Conservation (phyloP, 2,329 filamentous ascomycete species). For the Ophiocordyceps australis region DNA sequence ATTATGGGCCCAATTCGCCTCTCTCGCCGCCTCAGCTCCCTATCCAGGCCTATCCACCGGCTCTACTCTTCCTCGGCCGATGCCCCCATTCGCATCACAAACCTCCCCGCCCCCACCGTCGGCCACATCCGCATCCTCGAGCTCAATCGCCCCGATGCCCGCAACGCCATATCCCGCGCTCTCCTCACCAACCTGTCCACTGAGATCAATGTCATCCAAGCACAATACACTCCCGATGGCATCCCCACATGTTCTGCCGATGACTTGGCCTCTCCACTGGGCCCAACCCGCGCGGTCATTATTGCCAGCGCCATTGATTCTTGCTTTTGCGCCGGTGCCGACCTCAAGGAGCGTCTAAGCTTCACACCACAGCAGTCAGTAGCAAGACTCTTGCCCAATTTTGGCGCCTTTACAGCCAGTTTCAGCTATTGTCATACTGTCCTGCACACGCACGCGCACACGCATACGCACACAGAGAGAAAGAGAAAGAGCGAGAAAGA, state of each 20-base stretch:
- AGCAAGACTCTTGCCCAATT: no score
- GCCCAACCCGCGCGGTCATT: constrained; percentile 62
- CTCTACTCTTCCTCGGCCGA: constrained; percentile 26
- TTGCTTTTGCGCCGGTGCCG: constrained; percentile 86
- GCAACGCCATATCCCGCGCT: constrained; percentile 77
- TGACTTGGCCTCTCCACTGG: constrained; percentile 22
- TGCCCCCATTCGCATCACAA: constrained; percentile 49
- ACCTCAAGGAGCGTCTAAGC: constrained; percentile 69
- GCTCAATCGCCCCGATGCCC: constrained; percentile 66
- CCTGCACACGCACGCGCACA: no score
- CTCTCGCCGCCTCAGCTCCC: constrained; percentile 5
- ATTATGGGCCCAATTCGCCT: no score
- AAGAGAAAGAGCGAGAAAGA: no score
- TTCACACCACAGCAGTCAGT: constrained; percentile 68
- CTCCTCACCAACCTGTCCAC: constrained; percentile 54
- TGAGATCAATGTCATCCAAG: constrained; percentile 55
- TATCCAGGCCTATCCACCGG: constrained; percentile 9
- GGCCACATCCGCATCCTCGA: constrained; percentile 80
- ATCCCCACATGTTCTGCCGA: no score
- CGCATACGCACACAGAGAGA: no score
- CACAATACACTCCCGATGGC: constrained; percentile 36
- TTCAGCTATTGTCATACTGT: no score
- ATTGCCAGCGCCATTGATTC: constrained; percentile 71
- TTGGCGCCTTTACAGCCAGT: no score
- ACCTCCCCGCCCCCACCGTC: constrained; percentile 57